phyloP scores from a whole-genome alignment of 2,329 filamentous ascomycete genomes.

The Allantophomopsis lycopodina region DNA sequence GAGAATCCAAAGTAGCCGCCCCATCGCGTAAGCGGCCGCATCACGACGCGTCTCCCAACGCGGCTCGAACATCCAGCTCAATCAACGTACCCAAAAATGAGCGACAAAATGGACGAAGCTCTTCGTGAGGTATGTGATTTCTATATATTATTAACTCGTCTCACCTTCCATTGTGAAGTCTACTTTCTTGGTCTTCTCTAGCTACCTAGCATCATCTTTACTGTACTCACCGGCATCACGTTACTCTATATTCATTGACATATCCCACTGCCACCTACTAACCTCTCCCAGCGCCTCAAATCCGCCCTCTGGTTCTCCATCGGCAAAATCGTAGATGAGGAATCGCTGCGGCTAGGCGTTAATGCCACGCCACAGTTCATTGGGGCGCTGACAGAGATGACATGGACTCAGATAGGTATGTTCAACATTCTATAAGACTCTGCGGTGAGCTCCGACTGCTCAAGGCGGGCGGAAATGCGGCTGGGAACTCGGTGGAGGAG shows the following conservation, averaged over 20 bases:
- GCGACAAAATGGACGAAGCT: constrained; percentile 4
- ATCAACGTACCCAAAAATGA: background rate
- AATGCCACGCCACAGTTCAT: constrained; percentile 92
- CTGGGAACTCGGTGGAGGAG: too few relatives aligned
- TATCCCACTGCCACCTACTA: background rate
- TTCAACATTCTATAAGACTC: background rate
- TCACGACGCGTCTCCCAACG: background rate
- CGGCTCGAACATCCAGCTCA: background rate
- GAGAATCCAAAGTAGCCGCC: too few relatives aligned
- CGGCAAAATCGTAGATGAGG: constrained; percentile 79
- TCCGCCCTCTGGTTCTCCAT: constrained; percentile 74
- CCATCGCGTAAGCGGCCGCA: too few relatives aligned
- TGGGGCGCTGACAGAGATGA: constrained; percentile 70
- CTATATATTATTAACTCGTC: background rate
- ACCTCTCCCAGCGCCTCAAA: constrained; percentile 53
- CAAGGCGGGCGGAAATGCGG: too few relatives aligned
- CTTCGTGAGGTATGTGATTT: constrained; percentile 3
- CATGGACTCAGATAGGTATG: constrained; percentile 75
- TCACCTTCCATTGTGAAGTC: too few relatives aligned
- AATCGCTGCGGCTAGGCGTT: constrained; percentile 56
- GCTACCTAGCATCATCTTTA: background rate
- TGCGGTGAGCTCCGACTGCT: too few relatives aligned
- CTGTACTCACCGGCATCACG: too few relatives aligned
- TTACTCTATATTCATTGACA: too few relatives aligned
- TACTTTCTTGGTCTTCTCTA: background rate